Conservation (phyloP, 2,329 filamentous ascomycete species). For the Apiospora kogelbergensis region DNA sequence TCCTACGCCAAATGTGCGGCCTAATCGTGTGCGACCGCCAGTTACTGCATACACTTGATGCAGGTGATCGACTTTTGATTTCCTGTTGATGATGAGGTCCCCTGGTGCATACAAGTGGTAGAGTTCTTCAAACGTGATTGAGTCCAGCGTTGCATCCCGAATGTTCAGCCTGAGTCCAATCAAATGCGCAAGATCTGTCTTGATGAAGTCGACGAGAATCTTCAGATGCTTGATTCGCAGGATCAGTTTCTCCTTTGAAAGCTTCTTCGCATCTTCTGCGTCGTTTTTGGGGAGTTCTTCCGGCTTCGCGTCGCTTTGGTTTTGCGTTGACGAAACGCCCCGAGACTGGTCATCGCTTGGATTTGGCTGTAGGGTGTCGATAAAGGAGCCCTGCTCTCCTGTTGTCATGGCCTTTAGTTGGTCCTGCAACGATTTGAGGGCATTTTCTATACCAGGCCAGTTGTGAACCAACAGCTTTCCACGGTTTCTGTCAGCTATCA, state of each 20-base stretch:
- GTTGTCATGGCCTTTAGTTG: not conserved
- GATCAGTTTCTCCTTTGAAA: not conserved
- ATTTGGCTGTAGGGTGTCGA: not conserved
- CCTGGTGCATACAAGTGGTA: not conserved
- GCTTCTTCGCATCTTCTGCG: not conserved
- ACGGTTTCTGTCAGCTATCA: not conserved
- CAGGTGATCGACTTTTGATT: not conserved
- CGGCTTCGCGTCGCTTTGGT: rapidly evolving
- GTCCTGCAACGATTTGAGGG: not conserved
- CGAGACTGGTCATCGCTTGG: not conserved
- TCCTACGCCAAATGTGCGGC: too few species aligned
- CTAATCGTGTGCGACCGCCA: not conserved
- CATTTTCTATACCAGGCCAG: not conserved
- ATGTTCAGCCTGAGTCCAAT: not conserved
- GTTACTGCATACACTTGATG: not conserved
- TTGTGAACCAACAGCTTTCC: not conserved
- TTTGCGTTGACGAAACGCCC: not conserved
- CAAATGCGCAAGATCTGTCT: not conserved
- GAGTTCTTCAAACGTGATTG: not conserved
- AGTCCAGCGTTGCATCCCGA: not conserved
- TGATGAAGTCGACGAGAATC: not conserved
- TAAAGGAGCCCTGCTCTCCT: not conserved
- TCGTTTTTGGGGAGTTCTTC: not conserved
- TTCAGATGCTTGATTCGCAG: not conserved
- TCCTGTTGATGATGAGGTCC: not conserved